Evolutionary conservation across 2,329 filamentous ascomycete genomes (phyloP), one percentile per base, ranked within the genome.

Genomic region (Ophiosphaerella korrae): DNA sequence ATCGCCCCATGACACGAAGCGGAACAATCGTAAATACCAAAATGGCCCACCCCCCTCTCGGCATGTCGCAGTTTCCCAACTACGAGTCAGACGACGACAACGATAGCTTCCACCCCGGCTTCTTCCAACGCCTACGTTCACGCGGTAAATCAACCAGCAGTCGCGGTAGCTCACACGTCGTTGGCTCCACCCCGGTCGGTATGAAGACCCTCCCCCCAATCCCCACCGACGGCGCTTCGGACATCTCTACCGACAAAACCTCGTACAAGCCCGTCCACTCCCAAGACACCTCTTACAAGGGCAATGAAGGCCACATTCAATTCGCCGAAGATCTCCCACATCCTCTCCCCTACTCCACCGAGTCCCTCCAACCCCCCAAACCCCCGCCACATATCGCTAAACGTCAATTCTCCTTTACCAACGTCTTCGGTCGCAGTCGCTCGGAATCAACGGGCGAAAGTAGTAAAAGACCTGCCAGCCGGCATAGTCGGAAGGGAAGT

Each of bases 341-440:
- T 7, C 55, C 58, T 4, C 53, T 60, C 7, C 63, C 71, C 9
- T 60, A 69, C 72, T 52, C 75, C 73, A 53, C 74, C 68, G 62
- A 74, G 16, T 76, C 74, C 43, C 73, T 81, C 11, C 76, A 74
- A 3, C 80, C 85, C 1, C 87, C 87, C 0, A 72, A 67, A 49
- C 72, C 83, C 3, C 86, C 87, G 1, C 86, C 86, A 4, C 85
- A 79, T 49, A 57, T 71, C 60, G 55, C 74, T 57, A 84, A 88
- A 9, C 83, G 93, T 53, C 90, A 96, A 68, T 99, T 97, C 75
- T 95, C 90, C 14, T 97, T 97, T 79, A 88, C 92, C 58, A 91
- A 89, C 59, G 85, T 96, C 45, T 94, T 97, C 73, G 78, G 78
- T 53, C 82, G 86, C 32, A 63, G 67, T 43, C 63, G 66, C 23